These are phyloP conservation scores for Artemisia annua DNA, from an alignment of 129 eudicot species.

Conservation along the genomic window DNA sequence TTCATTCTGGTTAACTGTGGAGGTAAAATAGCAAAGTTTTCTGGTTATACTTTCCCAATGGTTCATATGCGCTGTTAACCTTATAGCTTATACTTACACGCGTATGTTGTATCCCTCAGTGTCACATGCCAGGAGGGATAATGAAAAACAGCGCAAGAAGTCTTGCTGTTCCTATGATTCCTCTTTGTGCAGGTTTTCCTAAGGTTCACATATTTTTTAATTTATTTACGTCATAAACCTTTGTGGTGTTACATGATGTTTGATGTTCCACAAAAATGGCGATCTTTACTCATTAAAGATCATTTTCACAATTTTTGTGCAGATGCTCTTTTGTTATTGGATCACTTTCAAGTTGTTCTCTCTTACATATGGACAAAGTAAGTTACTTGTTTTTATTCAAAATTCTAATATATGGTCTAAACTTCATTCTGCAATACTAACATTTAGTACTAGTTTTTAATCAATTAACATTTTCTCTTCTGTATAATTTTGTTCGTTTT, in stretches of 20 bases:
- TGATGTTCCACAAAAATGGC: too few species aligned
- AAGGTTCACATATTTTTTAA: conserved; percentile 43
- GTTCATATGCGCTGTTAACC: too few species aligned
- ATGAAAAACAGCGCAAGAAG: conserved; percentile 68
- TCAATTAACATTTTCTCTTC: too few species aligned
- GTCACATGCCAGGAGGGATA: conserved; percentile 71
- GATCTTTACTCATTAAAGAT: too few species aligned
- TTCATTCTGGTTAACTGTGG: conserved; percentile 74
- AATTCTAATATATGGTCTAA: neutral
- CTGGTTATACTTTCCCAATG: too few species aligned
- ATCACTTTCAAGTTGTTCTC: conserved; percentile 40
- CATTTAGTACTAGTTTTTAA: too few species aligned
- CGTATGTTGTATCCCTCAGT: conserved; percentile 38
- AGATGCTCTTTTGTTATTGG: too few species aligned
- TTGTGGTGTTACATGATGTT: neutral
- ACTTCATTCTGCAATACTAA: too few species aligned
- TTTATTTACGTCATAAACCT: neutral
- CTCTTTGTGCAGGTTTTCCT: conserved; percentile 40
- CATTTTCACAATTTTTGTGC: too few species aligned
- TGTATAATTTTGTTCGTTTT: too few species aligned
- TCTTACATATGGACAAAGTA: conserved; percentile 57
- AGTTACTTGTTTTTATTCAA: conserved; percentile 4
- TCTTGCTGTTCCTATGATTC: conserved; percentile 72
- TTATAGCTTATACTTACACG: too few species aligned
- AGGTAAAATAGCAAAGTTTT: conserved; percentile 39